Evolutionary conservation across 169 alveolate species (phyloP).

Genomic region (Condylostoma magnum): DNA sequence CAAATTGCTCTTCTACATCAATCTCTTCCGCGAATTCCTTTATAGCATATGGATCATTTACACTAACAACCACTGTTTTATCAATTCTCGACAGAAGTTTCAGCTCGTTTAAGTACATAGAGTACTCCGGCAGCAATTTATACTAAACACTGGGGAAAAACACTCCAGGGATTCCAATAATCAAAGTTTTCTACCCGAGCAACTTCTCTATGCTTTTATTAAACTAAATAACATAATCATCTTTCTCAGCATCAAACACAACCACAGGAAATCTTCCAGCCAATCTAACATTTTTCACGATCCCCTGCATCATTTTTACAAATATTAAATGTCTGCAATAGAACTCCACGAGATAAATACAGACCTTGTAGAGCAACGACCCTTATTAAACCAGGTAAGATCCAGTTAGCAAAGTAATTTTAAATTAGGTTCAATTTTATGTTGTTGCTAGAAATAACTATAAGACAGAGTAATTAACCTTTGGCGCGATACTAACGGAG

Average conservation of each 20-base stretch:
- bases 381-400: no score
- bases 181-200: neutral
- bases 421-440: no score
- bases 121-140: constrained; percentile 14
- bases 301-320: no score
- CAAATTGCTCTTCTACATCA: constrained; percentile 8
- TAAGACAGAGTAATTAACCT: no score
- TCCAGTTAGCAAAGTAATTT: no score
- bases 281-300: no score
- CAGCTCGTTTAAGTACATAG: neutral
- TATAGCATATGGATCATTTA: constrained; percentile 12
- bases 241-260: constrained; percentile 1
- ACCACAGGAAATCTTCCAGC: no score
- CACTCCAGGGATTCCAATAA: constrained; percentile 32
- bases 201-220: neutral
- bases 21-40: constrained; percentile 25
- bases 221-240: neutral
- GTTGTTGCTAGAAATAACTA: no score
- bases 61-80: neutral
- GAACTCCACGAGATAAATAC: no score
- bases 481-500: constrained; percentile 4
- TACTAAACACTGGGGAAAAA: neutral
- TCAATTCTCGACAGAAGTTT: constrained; percentile 2
- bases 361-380: no score
- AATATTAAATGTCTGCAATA: no score